These are phyloP conservation scores for Penicillium macrosclerotiorum DNA, from an alignment of 495 filamentous ascomycete species.

Conservation along the genomic window DNA sequence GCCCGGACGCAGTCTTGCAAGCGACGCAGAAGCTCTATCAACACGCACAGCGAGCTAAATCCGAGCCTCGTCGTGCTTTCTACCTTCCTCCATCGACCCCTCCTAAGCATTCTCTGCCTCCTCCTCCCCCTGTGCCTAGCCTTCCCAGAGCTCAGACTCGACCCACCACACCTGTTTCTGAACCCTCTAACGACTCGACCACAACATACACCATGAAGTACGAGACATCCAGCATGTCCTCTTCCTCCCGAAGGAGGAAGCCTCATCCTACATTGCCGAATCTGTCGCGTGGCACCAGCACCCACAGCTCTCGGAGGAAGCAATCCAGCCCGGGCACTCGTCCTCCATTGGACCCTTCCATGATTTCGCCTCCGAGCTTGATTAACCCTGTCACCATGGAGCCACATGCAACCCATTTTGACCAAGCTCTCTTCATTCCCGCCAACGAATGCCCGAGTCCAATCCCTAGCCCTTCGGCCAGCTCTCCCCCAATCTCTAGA, in stretches of 20 bases:
- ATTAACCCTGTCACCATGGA: slow-evolving; percentile 47
- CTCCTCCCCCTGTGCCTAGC: slow-evolving; percentile 30
- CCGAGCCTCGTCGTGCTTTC: slow-evolving; percentile 18
- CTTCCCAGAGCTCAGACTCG: slow-evolving; percentile 15
- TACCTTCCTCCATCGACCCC: slow-evolving; percentile 36
- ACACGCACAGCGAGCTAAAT: slow-evolving; percentile 20
- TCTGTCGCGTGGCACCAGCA: slow-evolving; percentile 20
- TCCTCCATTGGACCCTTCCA: slow-evolving; percentile 39
- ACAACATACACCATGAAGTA: slow-evolving; percentile 39
- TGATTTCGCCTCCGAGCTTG: slow-evolving; percentile 43
- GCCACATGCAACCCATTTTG: slow-evolving; percentile 44
- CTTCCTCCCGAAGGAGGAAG: slow-evolving; percentile 33
- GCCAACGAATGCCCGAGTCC: slow-evolving; percentile 43
- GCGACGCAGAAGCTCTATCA: slow-evolving; percentile 32
- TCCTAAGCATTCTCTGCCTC: slow-evolving; percentile 32
- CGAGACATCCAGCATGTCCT: slow-evolving; percentile 24
- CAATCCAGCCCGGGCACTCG: slow-evolving; percentile 27
- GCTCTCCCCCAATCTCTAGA: slow-evolving; percentile 36
- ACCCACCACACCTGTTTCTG: slow-evolving; percentile 18
- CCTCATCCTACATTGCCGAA: slow-evolving; percentile 35
- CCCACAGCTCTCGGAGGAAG: slow-evolving; percentile 25
- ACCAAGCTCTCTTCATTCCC: slow-evolving; percentile 46
- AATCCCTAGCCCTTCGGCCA: slow-evolving; percentile 37
- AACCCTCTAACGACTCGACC: slow-evolving; percentile 25
- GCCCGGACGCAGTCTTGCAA: slow-evolving; percentile 30